Evolutionary conservation across 2,329 filamentous ascomycete species (phyloP).

Genomic region (Zasmidium citrigriseum): DNA sequence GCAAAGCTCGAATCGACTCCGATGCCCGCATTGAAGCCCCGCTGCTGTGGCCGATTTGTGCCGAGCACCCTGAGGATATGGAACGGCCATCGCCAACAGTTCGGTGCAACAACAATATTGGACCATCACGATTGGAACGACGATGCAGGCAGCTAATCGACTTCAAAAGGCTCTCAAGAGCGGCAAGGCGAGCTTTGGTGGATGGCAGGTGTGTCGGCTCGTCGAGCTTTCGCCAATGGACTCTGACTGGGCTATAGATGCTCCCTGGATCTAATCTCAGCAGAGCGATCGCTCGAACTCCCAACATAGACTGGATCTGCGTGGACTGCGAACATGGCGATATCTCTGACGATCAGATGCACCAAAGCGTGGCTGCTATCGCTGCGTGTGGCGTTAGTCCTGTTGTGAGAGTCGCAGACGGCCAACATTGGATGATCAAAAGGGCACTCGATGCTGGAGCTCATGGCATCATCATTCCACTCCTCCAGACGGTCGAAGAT

Average conservation of each 20-base stretch:
- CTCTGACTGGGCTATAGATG: conserved; percentile 35
- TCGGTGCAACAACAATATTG: conserved; percentile 21
- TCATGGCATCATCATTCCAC: conserved; percentile 58
- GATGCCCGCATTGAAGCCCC: not conserved
- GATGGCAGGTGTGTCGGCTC: conserved; percentile 53
- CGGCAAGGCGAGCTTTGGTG: conserved; percentile 54
- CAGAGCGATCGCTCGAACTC: conserved; percentile 54
- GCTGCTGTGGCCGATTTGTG: not conserved
- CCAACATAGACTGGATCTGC: conserved; percentile 43
- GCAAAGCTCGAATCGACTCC: not conserved
- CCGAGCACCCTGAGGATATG: not conserved
- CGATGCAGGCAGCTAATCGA: conserved; percentile 57
- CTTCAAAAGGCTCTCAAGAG: conserved; percentile 54
- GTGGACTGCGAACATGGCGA: conserved; percentile 61
- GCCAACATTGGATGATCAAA: conserved; percentile 65
- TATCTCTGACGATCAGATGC: conserved; percentile 57
- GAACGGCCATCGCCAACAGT: not conserved
- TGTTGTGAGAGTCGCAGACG: conserved; percentile 53
- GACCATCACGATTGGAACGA: conserved; percentile 12
- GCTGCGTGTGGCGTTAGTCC: conserved; percentile 47
- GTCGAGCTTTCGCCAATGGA: conserved; percentile 3
- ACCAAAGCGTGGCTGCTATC: conserved; percentile 56
- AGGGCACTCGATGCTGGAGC: conserved; percentile 61
- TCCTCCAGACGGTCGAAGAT: conserved; percentile 40
- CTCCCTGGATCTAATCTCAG: conserved; percentile 57